Evolutionary conservation across 2,329 filamentous ascomycete species (phyloP), one percentile per base, ranked within the genome.

Genomic region (Rasamsonia emersonii): DNA sequence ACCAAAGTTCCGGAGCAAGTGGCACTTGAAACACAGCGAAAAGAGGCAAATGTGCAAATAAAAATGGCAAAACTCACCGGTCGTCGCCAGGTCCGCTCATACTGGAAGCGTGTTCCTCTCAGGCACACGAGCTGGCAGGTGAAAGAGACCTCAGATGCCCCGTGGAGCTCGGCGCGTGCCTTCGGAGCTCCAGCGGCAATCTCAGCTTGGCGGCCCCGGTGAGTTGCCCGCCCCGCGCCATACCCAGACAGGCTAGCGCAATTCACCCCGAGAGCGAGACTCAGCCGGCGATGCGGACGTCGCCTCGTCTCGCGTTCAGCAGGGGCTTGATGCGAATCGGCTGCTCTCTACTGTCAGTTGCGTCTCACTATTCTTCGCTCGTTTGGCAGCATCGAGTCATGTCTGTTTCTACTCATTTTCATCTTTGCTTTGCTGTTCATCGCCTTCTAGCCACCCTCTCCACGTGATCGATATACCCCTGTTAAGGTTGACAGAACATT

Each of bases 41-140:
- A 24, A 21, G n/a, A 24, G 20, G 30, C 5, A 17, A 11, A 30
- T 24, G 16, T 33, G 30, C 32, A 27, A 34, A 33, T 11, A 31
- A 30, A 11, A 24, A 25, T 9, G 29, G 18, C 16, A 24, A 31
- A 26, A 39, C 41, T 21, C 51, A 62, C 58, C 49, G 57, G 29
- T 57, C 54, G 24, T 59, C 56, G 33, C 50, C 49, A 27, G 49
- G 42, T 24, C 52, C 56, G 41, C 56, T 59, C 57, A 60, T 60
- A 15, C 36, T 58, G 42, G 27, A 33, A 28, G 28, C 30, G 24
- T 28, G 32, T 20, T 32, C 20, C 30, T 24, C 30, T 29, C 14
- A 11, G 11, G 16, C 14, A 18, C 16, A 29, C 7, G 27, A 29
- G 17, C 27, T 29, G 27, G 27, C 34, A 37, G 32, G 32, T 33